Conservation (phyloP, 1,284 basidiomycete species). For the Puccinia horiana region DNA sequence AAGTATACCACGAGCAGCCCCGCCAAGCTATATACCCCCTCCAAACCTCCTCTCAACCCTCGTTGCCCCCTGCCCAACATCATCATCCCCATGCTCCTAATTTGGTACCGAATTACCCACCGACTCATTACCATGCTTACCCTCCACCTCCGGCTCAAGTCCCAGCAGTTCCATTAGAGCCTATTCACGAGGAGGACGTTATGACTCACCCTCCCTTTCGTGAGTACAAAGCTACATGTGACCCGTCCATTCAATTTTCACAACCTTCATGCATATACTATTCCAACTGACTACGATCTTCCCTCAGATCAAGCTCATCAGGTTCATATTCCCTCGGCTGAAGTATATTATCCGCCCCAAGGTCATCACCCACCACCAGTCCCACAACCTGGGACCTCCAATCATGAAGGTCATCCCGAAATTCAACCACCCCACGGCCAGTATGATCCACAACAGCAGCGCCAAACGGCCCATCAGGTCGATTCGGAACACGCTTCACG, state of each 20-base stretch:
- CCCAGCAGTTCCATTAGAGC: neutral
- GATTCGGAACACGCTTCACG: neutral
- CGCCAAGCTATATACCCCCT: neutral
- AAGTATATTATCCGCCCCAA: slow-evolving; percentile 9
- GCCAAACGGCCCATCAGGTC: neutral
- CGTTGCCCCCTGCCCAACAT: neutral
- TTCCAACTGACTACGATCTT: neutral
- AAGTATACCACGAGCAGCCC: neutral
- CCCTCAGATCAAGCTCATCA: slow-evolving; percentile 7
- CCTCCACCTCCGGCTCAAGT: neutral
- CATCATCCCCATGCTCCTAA: neutral
- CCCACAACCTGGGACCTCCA: neutral
- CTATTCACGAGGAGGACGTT: neutral
- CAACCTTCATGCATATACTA: neutral
- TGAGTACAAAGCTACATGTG: neutral
- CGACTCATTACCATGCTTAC: neutral
- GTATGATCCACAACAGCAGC: neutral
- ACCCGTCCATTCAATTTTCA: neutral
- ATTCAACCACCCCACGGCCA: neutral
- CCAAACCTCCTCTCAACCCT: neutral
- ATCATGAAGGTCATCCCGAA: neutral
- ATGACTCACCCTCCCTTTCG: neutral
- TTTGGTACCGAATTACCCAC: slow-evolving; percentile 9
- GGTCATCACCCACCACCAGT: neutral
- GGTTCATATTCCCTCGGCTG: neutral